Conservation (phyloP, 148 eudicot species). For the Chenopodium berlandieri region DNA sequence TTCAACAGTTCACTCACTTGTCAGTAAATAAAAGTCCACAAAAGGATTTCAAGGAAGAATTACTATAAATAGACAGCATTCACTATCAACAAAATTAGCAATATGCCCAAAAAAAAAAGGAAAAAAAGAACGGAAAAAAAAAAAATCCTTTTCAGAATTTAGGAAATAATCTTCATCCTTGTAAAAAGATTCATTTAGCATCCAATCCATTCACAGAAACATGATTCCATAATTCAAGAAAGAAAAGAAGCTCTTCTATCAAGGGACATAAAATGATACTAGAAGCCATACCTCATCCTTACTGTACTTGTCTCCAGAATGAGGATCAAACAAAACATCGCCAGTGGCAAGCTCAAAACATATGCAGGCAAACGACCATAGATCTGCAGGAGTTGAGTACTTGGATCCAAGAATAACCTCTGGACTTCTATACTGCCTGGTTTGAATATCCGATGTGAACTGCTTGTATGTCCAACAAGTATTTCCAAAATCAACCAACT, state of each 20-base stretch:
- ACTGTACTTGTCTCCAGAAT: constrained; percentile 78
- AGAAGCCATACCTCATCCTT: constrained; percentile 79
- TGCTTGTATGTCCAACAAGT: constrained; percentile 97
- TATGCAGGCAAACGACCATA: constrained; percentile 98
- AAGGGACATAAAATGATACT: not conserved
- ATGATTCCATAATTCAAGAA: not conserved
- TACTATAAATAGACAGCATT: not conserved
- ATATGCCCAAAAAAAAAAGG: not conserved
- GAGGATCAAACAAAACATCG: constrained; percentile 95
- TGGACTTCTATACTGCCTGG: constrained; percentile 94
- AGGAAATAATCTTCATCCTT: not conserved
- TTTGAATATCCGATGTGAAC: constrained; percentile 88
- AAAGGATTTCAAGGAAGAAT: not conserved
- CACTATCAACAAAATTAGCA: not conserved
- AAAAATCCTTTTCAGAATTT: no score
- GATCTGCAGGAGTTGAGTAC: constrained; percentile 85
- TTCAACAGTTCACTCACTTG: constrained; percentile 4
- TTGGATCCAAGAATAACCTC: constrained; percentile 90
- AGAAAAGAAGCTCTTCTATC: not conserved
- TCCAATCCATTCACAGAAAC: not conserved
- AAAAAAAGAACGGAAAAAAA: no score
- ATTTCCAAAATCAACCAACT: constrained; percentile 94
- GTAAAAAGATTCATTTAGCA: not conserved
- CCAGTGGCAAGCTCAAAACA: constrained; percentile 98
- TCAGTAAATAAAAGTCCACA: not conserved